phyloP scores from a whole-genome alignment of 2,329 filamentous ascomycete genomes.

The Lecanosticta acicola region DNA sequence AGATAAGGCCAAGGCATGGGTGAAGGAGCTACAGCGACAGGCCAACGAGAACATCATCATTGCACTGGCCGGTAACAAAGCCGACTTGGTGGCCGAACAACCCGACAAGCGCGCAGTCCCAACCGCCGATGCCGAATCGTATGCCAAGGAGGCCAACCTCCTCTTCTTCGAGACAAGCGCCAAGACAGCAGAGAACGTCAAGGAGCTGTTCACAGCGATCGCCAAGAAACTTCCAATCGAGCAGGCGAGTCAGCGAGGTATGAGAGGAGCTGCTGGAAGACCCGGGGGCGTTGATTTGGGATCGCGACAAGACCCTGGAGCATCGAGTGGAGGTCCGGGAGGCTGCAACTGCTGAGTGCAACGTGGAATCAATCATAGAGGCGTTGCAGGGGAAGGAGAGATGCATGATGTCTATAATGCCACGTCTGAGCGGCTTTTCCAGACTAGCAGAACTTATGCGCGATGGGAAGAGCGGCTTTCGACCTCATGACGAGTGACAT shows the following conservation, averaged over 20 bases:
- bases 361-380: not conserved
- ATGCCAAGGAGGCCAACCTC: conserved; percentile 85
- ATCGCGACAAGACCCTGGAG: conserved; percentile 55
- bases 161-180: conserved; percentile 98
- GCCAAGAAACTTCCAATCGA: conserved; percentile 96
- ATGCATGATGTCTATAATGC: not conserved
- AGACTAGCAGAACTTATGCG: not conserved
- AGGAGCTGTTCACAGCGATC: conserved; percentile 93
- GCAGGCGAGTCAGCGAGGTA: conserved; percentile 85
- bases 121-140: conserved; percentile 86
- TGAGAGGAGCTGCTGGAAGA: conserved; percentile 55
- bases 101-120: conserved; percentile 92
- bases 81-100: conserved; percentile 89
- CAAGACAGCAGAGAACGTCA: conserved; percentile 94
- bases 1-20: conserved; percentile 99
- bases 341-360: conserved; percentile 57
- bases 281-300: conserved; percentile 63
- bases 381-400: not conserved
- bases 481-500: not conserved
- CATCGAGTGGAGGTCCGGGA: conserved; percentile 51
- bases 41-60: conserved; percentile 99
- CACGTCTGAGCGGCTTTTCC: not conserved
- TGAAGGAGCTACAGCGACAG: conserved; percentile 96
- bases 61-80: conserved; percentile 93
- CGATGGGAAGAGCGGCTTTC: not conserved